Conservation (phyloP, 2,329 filamentous ascomycete genomes). For the Monilinia vaccinii-corymbosi region DNA sequence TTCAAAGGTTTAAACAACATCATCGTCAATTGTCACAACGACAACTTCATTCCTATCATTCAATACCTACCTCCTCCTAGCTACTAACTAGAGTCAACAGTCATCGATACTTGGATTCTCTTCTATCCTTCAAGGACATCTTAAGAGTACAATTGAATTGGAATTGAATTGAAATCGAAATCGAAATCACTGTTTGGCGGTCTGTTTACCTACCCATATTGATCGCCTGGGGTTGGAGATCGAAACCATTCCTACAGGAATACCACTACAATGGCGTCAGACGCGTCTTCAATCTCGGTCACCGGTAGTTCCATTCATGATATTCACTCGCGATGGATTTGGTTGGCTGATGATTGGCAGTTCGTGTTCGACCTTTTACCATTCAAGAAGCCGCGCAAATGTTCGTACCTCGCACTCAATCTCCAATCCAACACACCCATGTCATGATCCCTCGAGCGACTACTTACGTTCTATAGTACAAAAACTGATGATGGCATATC, state of each 20-base stretch:
- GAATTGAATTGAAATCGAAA: too few species aligned
- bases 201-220: neutral
- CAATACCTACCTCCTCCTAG: too few species aligned
- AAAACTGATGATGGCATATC: constrained; percentile 72
- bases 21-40: neutral
- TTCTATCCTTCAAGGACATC: neutral
- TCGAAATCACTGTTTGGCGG: neutral
- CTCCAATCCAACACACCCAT: too few species aligned
- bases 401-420: constrained; percentile 33
- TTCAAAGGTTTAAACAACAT: neutral
- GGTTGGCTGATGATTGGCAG: constrained; percentile 32
- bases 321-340: neutral
- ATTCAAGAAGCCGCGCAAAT: constrained; percentile 94
- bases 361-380: constrained; percentile 63
- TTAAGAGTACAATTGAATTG: too few species aligned
- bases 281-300: constrained; percentile 31
- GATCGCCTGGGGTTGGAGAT: neutral
- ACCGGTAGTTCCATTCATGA: constrained; percentile 22
- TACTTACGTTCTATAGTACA: constrained; percentile 28
- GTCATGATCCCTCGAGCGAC: neutral
- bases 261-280: constrained; percentile 9
- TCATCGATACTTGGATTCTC: neutral
- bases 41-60: neutral
- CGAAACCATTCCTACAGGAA: neutral
- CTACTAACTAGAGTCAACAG: neutral